Base-by-base conservation (phyloP, 305 asterid genomes). In the Withania somnifera region DNA sequence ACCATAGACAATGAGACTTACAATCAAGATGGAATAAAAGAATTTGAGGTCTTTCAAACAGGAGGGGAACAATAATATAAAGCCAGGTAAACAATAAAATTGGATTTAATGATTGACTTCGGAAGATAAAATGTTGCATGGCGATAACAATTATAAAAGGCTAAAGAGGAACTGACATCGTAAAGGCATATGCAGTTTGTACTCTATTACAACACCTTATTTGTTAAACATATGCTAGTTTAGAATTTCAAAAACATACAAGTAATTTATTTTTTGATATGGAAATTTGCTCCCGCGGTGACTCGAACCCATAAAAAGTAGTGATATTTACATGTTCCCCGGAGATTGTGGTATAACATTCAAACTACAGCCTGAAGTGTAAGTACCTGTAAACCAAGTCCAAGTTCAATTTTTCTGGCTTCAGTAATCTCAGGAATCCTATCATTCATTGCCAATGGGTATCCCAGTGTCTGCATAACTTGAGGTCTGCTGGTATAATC, bases 401-500 rank as follows among this genome's bases (percentile, higher is more conserved):
- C 98, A 82, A 96, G 98, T 89, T 96, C 99, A 28, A 93, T 88
- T 84, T 94, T 94, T 88, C 99, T 93, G 61, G 99, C 99, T 84
- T 94, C 93, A 1, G 98, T 96, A 83, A 96, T 93, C 88, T 94
- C 98, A 6, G 95, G 96, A 83, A 93, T 91, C 85, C 94, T 86
- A 83, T 94, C 98, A 38, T 60, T 75, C 92, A 83, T 84, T 61
- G 82, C 14, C 87, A 96, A 87, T 51, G 99, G 99, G 87, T 94
- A 96, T 40, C 98, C 97, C 6, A 96, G 92, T 50, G 91, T 87
- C 84, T 64, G 86, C 97, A 96, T 93, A 84, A 94, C 97, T 81
- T 91, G 92, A 80, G 99, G 96, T 60, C 92, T 89, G 86, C 95
- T 58, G 38, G 92, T 98, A 82, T 90, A 96, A 84, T 94, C 98